A percentile compares a stretch with the other conserved stretches of the same genome.
These are phyloP conservation scores for Saturnispora sanitii DNA, from an alignment of 805 yeast species.

Conservation along the genomic window DNA sequence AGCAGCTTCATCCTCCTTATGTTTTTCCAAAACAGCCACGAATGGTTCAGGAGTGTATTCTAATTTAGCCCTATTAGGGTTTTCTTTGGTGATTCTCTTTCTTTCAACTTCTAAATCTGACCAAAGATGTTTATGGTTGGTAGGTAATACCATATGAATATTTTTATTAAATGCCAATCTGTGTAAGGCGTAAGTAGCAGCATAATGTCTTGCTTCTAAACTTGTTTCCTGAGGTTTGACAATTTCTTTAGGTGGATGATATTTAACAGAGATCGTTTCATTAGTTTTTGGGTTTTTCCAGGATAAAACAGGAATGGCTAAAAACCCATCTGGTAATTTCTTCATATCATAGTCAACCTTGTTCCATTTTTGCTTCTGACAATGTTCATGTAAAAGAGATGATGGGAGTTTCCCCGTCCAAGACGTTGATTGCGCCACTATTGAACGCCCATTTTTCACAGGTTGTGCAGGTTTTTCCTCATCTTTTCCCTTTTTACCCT, in stretches of 20 bases:
- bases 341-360: slow-evolving; percentile 72
- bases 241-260: slow-evolving; percentile 42
- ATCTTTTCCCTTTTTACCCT: slow-evolving; percentile 8
- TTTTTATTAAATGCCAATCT: slow-evolving; percentile 74
- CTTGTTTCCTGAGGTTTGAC: slow-evolving; percentile 68
- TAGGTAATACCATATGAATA: slow-evolving; percentile 79
- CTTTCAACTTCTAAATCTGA: slow-evolving; percentile 54
- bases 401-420: slow-evolving; percentile 97
- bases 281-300: slow-evolving; percentile 77
- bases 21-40: slow-evolving; percentile 47
- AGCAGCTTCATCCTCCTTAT: slow-evolving; percentile 33
- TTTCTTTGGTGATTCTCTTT: slow-evolving; percentile 34
- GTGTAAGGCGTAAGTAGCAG: slow-evolving; percentile 82
- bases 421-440: slow-evolving; percentile 60
- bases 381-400: slow-evolving; percentile 72
- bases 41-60: slow-evolving; percentile 73
- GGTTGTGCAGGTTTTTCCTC: slow-evolving; percentile 5
- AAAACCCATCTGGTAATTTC: slow-evolving; percentile 38
- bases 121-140: slow-evolving; percentile 76
- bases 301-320: slow-evolving; percentile 54
- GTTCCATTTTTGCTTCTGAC: slow-evolving; percentile 85
- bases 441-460: slow-evolving; percentile 27
- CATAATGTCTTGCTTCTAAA: slow-evolving; percentile 79
- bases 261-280: slow-evolving; percentile 47
- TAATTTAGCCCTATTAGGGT: slow-evolving; percentile 39